These are phyloP conservation scores for Aspergillus leporis DNA, from an alignment of 495 filamentous ascomycete species.

Conservation along the genomic window DNA sequence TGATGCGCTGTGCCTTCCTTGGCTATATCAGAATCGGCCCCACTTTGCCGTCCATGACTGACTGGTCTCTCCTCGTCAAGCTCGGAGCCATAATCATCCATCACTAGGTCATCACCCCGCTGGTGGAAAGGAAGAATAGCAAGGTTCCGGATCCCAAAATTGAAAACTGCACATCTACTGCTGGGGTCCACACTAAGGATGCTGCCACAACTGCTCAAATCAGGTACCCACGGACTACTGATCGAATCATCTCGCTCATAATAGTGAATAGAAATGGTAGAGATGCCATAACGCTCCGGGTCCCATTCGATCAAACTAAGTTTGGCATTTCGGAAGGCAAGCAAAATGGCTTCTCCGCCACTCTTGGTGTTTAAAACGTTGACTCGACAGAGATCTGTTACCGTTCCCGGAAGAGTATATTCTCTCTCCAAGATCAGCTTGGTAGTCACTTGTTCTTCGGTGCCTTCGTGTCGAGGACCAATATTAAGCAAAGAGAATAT, in stretches of 20 bases:
- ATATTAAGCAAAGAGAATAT: conserved; percentile 60
- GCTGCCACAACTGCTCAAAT: conserved; percentile 67
- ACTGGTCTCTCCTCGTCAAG: conserved; percentile 55
- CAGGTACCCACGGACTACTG: conserved; percentile 71
- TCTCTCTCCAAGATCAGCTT: conserved; percentile 88
- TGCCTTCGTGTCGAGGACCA: conserved; percentile 36
- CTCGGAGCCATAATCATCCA: conserved; percentile 85
- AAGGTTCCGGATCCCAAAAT: conserved; percentile 84
- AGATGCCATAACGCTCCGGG: conserved; percentile 69
- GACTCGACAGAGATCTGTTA: conserved; percentile 78
- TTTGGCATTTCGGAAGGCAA: conserved; percentile 87
- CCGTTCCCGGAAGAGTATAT: conserved; percentile 75
- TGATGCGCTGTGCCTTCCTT: conserved; percentile 59
- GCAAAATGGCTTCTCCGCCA: conserved; percentile 80
- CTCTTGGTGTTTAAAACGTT: conserved; percentile 67
- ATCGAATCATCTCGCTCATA: conserved; percentile 91
- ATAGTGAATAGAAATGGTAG: conserved; percentile 93
- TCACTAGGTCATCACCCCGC: conserved; percentile 79
- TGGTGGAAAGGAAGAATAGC: conserved; percentile 93
- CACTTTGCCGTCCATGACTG: conserved; percentile 16
- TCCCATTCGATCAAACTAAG: conserved; percentile 95
- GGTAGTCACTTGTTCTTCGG: conserved; percentile 56
- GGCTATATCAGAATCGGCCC: conserved; percentile 28
- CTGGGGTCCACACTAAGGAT: conserved; percentile 86
- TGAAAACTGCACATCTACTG: conserved; percentile 88